Percentiles rank a stretch among this genome's conserved stretches.
phyloP scores from a whole-genome alignment of 495 filamentous ascomycete genomes.

The Letharia columbiana region DNA sequence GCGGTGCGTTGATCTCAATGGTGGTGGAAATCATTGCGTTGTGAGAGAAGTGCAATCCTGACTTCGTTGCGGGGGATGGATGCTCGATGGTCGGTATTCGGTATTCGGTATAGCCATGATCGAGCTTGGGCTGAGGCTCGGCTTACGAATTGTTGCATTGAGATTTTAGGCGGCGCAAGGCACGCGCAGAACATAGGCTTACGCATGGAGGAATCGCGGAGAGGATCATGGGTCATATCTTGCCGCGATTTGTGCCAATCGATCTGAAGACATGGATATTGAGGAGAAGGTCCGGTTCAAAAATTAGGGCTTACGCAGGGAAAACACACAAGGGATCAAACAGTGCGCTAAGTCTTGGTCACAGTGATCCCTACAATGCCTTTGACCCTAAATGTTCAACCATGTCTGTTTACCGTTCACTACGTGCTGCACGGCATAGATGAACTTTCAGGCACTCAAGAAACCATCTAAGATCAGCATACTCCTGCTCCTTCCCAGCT shows the following conservation, averaged over 20 bases:
- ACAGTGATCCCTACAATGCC: too few relatives aligned
- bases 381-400: too few relatives aligned
- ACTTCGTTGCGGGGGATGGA: not conserved
- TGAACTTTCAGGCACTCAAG: too few relatives aligned
- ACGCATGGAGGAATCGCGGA: not conserved
- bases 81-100: not conserved
- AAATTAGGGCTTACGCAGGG: too few relatives aligned
- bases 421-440: too few relatives aligned
- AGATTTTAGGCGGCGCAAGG: not conserved
- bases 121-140: not conserved
- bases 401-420: too few relatives aligned
- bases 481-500: not conserved
- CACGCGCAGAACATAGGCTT: not conserved
- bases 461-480: not conserved
- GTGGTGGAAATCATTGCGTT: not conserved
- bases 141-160: not conserved
- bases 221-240: too few relatives aligned
- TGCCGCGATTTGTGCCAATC: too few relatives aligned
- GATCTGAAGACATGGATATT: too few relatives aligned
- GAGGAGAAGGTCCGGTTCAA: too few relatives aligned
- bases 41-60: not conserved
- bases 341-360: too few relatives aligned
- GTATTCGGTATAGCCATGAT: not conserved
- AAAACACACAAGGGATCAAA: too few relatives aligned
- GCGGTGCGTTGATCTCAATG: not conserved